Evolutionary conservation across 179 eudicot species (phyloP), one percentile per base, ranked within the genome.

Genomic region (Corrigiola litoralis): DNA sequence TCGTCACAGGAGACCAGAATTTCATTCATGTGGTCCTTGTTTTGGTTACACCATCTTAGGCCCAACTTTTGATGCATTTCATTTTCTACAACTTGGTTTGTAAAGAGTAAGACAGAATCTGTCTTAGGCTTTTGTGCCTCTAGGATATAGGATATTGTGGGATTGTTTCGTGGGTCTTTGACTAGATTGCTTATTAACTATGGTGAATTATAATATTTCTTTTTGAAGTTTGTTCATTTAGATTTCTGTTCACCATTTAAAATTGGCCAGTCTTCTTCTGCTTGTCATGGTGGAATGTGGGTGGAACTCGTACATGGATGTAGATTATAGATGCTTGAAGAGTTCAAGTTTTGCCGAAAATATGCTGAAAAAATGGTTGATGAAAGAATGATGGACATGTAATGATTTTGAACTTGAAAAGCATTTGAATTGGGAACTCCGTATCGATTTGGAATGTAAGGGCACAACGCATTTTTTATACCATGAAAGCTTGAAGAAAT

Each of bases 51-150:
- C 40, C 58, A 31, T 25, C 36, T 48, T 21, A 48, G 21, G 48
- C 46, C 66, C 79, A 70, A 55, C 76, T 75, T 75, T 76, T 70
- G 44, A 77, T 77, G 64, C 50, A 44, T 53, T 65, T 51, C 61
- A 54, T 74, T 76, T 77, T 75, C 61, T 42, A 59, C 49, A 60
- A 24, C 49, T 62, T 67, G 64, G 65, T 77, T 62, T 61, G 67
- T 55, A 66, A 66, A 71, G 80, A 33, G 60, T 60, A 49, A 42
- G 68, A 73, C 56, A 52, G 53, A 60, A 58, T 66, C 72, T 63
- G 67, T 58, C 58, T 56, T 80, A 31, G 80, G 73, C 69, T 55
- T 33, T 65, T 60, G 80, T 76, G 78, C 77, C 27, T 66, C 71
- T 71, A 20, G 75, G 68, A 52, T 65, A 50, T 71, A 20, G 75